These are phyloP conservation scores for Zhuliangozyma blackwelliae DNA, from an alignment of 1,139 yeast species.

Conservation along the genomic window DNA sequence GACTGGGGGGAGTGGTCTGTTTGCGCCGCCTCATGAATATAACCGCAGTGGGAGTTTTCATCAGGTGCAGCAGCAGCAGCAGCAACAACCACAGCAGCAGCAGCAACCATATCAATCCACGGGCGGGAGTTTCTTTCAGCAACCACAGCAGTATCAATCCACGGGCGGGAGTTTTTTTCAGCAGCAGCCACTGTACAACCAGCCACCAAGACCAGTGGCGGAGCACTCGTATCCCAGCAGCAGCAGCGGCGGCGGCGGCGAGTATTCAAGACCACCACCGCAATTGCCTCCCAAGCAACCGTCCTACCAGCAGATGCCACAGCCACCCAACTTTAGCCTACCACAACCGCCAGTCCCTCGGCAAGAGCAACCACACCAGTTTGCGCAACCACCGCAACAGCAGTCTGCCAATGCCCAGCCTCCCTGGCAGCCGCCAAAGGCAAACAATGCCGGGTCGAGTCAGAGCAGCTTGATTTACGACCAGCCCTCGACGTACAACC, in stretches of 20 bases:
- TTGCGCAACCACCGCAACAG: neutral
- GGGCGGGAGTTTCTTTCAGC: slow-evolving; percentile 2
- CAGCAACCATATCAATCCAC: slow-evolving; percentile 1
- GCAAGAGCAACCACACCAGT: neutral
- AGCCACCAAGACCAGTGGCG: neutral
- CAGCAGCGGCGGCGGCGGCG: neutral
- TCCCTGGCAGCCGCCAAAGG: slow-evolving; percentile 7
- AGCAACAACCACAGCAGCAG: neutral
- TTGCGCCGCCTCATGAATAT: neutral
- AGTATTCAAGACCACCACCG: slow-evolving; percentile 8
- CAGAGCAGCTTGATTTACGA: slow-evolving; percentile 33
- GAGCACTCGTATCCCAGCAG: slow-evolving; percentile 1
- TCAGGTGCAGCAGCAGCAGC: too few relatives aligned
- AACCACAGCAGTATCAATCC: neutral
- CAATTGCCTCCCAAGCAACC: slow-evolving; percentile 4
- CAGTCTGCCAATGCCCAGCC: slow-evolving; percentile 1
- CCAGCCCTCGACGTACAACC: slow-evolving; percentile 47
- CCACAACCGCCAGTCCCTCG: slow-evolving; percentile 2
- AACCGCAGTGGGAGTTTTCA: too few relatives aligned
- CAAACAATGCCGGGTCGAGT: slow-evolving; percentile 6
- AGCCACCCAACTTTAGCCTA: slow-evolving; percentile 6
- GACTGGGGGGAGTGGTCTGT: neutral
- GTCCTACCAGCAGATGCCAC: slow-evolving; percentile 9
- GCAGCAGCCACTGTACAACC: slow-evolving; percentile 5
- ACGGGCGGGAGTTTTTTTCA: slow-evolving; percentile 3